These are phyloP conservation scores for Trichoderma breve DNA, from an alignment of 2,329 filamentous ascomycete genomes.

Conservation along the genomic window DNA sequence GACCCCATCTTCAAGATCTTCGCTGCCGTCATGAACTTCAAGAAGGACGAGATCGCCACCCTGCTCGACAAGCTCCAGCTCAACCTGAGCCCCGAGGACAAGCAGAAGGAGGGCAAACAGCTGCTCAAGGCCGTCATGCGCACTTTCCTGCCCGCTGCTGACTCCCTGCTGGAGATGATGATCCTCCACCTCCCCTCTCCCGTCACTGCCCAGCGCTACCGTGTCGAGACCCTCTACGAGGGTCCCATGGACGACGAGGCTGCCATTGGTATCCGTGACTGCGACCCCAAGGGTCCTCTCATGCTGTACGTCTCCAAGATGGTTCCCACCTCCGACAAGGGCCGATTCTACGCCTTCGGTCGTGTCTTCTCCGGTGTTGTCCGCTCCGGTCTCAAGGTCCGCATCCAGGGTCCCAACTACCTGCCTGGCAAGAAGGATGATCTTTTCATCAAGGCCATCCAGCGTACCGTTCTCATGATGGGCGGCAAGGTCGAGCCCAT, in stretches of 20 bases:
- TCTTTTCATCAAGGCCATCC: slow-evolving; percentile 98
- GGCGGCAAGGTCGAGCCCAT: slow-evolving; percentile 98
- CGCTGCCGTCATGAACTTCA: slow-evolving; percentile 94
- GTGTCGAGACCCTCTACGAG: slow-evolving; percentile 98
- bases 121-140: slow-evolving; percentile 98
- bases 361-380: slow-evolving; percentile 99
- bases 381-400: slow-evolving; percentile 97
- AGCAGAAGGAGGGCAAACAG: slow-evolving; percentile 92
- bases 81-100: slow-evolving; percentile 84
- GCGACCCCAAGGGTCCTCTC: slow-evolving; percentile 94
- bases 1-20: slow-evolving; percentile 99
- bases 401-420: slow-evolving; percentile 99
- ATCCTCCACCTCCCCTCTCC: slow-evolving; percentile 98
- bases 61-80: slow-evolving; percentile 92
- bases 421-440: slow-evolving; percentile 97
- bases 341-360: slow-evolving; percentile 99
- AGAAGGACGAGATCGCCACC: slow-evolving; percentile 82
- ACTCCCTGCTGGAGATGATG: slow-evolving; percentile 99
- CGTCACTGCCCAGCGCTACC: slow-evolving; percentile 93
- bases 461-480: slow-evolving; percentile 99
- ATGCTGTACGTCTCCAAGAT: slow-evolving; percentile 99
- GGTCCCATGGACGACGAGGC: slow-evolving; percentile 89
- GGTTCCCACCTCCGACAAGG: slow-evolving; percentile 99
- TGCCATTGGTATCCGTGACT: slow-evolving; percentile 96
- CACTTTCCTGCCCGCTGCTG: slow-evolving; percentile 97